These are phyloP conservation scores for Euptelea pleiosperma DNA, from an alignment of 164 flowering plant genomes.

Conservation along the genomic window DNA sequence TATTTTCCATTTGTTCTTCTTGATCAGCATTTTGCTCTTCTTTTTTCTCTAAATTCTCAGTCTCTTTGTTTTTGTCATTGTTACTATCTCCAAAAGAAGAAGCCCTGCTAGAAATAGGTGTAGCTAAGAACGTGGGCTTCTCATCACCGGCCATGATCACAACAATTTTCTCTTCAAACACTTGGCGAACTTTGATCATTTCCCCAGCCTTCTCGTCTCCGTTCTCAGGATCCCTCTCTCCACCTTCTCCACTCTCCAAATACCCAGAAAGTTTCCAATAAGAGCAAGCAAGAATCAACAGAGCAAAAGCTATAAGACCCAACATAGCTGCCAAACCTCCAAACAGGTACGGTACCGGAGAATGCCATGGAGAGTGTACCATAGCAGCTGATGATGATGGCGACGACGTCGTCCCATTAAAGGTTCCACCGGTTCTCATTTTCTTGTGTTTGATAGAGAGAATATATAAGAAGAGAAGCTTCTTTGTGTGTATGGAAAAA, in stretches of 20 bases:
- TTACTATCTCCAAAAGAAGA: too few species aligned
- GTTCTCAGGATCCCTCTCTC: constrained; percentile 14
- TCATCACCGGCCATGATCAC: constrained; percentile 58
- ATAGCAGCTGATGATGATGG: too few species aligned
- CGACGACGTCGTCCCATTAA: too few species aligned
- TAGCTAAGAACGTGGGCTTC: constrained; percentile 47
- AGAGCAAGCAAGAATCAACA: constrained; percentile 60
- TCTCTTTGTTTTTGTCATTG: too few species aligned
- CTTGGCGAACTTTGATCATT: constrained; percentile 8
- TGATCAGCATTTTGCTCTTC: too few species aligned
- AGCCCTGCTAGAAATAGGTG: too few species aligned
- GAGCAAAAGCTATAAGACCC: constrained; percentile 63
- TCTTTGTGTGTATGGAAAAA: too few species aligned
- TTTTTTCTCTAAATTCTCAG: too few species aligned
- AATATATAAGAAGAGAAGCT: too few species aligned
- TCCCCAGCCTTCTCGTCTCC: constrained; percentile 21
- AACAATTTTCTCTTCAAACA: constrained; percentile 38
- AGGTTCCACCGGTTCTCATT: too few species aligned
- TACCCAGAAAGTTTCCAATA: constrained; percentile 51
- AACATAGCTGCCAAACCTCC: constrained; percentile 66
- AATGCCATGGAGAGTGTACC: constrained; percentile 49
- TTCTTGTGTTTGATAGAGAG: too few species aligned
- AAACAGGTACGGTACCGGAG: constrained; percentile 68
- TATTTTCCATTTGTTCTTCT: too few species aligned
- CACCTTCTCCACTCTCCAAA: constrained; percentile 15